A percentile compares a stretch with the other conserved stretches of the same genome.
phyloP scores from a whole-genome alignment of 208 protist genomes.

The Balamuthia mandrillaris region DNA sequence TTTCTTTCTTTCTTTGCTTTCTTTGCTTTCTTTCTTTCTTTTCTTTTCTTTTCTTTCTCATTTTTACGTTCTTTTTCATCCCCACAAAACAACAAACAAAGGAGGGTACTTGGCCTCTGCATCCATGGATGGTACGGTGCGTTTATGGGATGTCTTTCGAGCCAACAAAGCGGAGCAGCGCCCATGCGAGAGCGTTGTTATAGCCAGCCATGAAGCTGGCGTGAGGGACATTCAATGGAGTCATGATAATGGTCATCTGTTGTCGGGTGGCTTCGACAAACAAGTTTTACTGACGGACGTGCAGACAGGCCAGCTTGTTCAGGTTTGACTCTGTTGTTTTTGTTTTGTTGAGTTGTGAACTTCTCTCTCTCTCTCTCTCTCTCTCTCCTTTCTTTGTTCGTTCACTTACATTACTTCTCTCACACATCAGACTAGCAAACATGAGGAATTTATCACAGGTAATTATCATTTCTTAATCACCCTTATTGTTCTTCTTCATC shows the following conservation, averaged over 20 bases:
- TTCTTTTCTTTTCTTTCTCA: no score
- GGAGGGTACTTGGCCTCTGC: neutral
- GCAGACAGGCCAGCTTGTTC: neutral
- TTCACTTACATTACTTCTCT: no score
- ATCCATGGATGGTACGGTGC: slow-evolving; percentile 12
- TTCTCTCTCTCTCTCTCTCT: no score
- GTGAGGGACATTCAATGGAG: slow-evolving; percentile 18
- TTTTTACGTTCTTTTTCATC: no score
- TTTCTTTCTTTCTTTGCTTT: no score
- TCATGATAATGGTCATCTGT: neutral
- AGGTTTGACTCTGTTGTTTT: neutral
- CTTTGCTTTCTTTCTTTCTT: no score
- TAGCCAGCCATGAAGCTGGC: neutral
- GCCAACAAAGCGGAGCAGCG: neutral
- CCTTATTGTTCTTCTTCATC: neutral
- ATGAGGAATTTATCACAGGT: slow-evolving; percentile 23
- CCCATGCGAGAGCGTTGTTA: neutral
- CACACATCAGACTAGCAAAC: slow-evolving; percentile 20
- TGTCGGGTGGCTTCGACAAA: slow-evolving; percentile 13
- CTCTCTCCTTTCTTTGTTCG: no score
- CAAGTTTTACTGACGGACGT: neutral
- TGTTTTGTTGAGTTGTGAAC: no score
- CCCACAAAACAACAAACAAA: no score
- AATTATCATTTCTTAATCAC: no score
- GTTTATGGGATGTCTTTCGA: neutral